Evolutionary conservation across 176 grass and related monocot genomes (phyloP).

Genomic region (Coix lacrymajobi): DNA sequence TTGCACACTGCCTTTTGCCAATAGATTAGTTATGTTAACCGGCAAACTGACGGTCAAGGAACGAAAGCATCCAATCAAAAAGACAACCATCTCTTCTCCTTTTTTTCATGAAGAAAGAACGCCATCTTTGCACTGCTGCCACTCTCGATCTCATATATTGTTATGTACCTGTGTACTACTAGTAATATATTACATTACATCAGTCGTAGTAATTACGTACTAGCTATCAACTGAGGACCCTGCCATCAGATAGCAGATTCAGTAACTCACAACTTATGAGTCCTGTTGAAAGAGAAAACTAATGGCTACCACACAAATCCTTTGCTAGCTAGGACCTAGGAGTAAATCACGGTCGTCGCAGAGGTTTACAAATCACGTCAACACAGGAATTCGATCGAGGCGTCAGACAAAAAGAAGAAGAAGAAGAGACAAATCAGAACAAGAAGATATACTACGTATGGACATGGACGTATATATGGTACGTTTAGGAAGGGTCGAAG

Average conservation of each 20-base stretch:
- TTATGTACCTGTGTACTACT: neutral
- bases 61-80: slow-evolving; percentile 3
- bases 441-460: no score
- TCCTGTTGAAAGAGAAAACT: neutral
- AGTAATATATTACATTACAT: neutral
- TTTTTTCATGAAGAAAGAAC: neutral
- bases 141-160: neutral
- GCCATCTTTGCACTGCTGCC: neutral
- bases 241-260: neutral
- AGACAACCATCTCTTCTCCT: neutral
- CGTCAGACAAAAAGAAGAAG: neutral
- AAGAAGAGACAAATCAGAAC: neutral
- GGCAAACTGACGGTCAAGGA: neutral
- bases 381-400: neutral
- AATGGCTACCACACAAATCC: neutral
- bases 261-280: neutral
- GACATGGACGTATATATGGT: no score
- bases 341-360: neutral
- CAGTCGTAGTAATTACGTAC: neutral
- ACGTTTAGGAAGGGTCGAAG: slow-evolving; percentile 48
- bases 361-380: neutral
- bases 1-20: neutral
- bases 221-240: neutral
- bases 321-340: neutral
- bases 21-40: neutral